Conservation (phyloP, 352 stramenopile genomes). For the Achlya hypogyna region DNA sequence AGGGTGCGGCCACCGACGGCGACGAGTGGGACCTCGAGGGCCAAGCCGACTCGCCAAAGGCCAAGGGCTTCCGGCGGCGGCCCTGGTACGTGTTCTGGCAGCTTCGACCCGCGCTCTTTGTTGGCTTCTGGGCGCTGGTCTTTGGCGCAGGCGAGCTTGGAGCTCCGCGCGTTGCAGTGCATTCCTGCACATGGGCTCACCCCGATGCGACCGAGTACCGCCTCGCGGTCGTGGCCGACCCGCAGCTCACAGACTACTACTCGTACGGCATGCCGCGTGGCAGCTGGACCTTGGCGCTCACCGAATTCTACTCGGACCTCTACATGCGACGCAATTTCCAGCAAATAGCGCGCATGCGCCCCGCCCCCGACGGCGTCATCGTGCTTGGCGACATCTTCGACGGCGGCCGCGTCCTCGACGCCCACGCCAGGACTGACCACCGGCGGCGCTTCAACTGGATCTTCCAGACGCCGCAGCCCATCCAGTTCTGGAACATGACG, state of each 20-base stretch:
- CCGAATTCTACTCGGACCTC: constrained; percentile 20
- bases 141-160: constrained; percentile 1
- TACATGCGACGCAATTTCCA: constrained; percentile 18
- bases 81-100: neutral
- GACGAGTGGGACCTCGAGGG: neutral
- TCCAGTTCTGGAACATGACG: constrained; percentile 19
- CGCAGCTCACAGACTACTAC: constrained; percentile 19
- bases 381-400: neutral
- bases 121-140: neutral
- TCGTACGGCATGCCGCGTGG: constrained; percentile 18
- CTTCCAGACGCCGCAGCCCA: no score
- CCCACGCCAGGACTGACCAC: neutral
- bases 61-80: neutral
- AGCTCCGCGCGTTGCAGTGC: no score
- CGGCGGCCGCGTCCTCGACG: neutral
- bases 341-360: no score
- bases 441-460: constrained; percentile 1
- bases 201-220: neutral
- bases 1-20: neutral
- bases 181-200: no score
- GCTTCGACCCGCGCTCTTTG: neutral
- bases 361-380: neutral
- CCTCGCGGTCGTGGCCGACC: constrained; percentile 19
- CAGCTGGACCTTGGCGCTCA: constrained; percentile 4
- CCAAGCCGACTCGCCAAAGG: no score